Conservation (phyloP, 2,329 filamentous ascomycete genomes). For the Emergomyces pasteurianus region DNA sequence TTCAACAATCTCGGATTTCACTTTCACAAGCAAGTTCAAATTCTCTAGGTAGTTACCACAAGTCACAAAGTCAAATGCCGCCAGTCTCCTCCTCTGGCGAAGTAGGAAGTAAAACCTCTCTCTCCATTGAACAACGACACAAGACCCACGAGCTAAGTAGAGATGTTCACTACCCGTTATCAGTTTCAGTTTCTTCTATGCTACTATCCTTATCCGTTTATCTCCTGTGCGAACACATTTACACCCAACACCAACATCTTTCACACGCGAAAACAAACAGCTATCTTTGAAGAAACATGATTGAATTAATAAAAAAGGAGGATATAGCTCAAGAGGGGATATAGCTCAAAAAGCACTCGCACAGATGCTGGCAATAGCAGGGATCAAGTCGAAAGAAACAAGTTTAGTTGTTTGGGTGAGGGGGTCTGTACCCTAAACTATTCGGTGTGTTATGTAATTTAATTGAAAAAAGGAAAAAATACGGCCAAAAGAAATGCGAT, state of each 20-base stretch:
- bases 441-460: not conserved
- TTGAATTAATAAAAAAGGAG: not conserved
- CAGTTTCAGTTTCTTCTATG: not conserved
- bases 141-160: too few species aligned
- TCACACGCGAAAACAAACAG: conserved; percentile 8
- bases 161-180: too few species aligned
- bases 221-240: not conserved
- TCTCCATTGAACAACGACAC: too few species aligned
- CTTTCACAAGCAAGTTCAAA: too few species aligned
- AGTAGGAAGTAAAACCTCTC: too few species aligned
- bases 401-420: not conserved
- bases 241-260: not conserved
- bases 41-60: too few species aligned
- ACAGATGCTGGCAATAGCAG: not conserved
- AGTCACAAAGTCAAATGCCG: too few species aligned
- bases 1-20: too few species aligned
- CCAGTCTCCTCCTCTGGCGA: too few species aligned
- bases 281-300: not conserved
- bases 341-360: conserved; percentile 1
- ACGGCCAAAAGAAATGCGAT: not conserved
- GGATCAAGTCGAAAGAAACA: too few species aligned
- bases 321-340: not conserved
- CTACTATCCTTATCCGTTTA: not conserved
- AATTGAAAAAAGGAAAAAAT: not conserved
- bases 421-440: not conserved